Base-by-base conservation (phyloP, 2,329 filamentous ascomycete genomes). In the Fragosphaeria purpurea region DNA sequence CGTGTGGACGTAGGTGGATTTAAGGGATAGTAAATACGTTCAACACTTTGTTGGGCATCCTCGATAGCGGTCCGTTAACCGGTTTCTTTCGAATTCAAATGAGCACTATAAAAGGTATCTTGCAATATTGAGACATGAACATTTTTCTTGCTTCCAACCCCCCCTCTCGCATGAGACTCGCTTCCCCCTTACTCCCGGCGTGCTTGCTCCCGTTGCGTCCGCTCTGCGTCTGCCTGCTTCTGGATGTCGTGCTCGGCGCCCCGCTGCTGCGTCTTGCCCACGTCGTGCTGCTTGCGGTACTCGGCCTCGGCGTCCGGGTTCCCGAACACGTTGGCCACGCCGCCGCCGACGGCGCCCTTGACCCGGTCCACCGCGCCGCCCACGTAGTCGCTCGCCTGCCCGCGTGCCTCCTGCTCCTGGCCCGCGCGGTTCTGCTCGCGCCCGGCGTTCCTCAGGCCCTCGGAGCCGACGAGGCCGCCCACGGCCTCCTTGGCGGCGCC, bases 401-500 rank as follows among this genome's bases (percentile, higher is more conserved):
- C 89, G 63, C 83, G 77, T 5, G 88, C 87, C 68, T 96, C 88
- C 65, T 90, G 82, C 35, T 77, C 77, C 69, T 93, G 85, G 22
- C 90, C 91, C 55, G 85, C 76, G 37, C 79, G 72, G 63, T 95
- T 94, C 72, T 96, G 89, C 60, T 84, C 68, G 35, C 80, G 79
- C 5, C 91, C 91, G 31, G 82, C 64, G 45, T 80, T 74, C 72
- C 90, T 91, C 49, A 96, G 68, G 37, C 73, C 77, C 69, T 93
- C 84, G 56, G 79, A 82, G 53, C 90, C 91, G 32, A 91, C 58
- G 5, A 91, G 60, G 13, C 83, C 82, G 52, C 91, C 91, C 1
- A 93, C 56, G 5, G 82, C 73, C 65, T 96, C 88, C 73, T 96
- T 96, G 42, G 83, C 83, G 1, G 85, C 79, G 48, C 90, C 91